Base-by-base conservation (phyloP, 495 filamentous ascomycete genomes). In the Penicillium cosmopolitanum region DNA sequence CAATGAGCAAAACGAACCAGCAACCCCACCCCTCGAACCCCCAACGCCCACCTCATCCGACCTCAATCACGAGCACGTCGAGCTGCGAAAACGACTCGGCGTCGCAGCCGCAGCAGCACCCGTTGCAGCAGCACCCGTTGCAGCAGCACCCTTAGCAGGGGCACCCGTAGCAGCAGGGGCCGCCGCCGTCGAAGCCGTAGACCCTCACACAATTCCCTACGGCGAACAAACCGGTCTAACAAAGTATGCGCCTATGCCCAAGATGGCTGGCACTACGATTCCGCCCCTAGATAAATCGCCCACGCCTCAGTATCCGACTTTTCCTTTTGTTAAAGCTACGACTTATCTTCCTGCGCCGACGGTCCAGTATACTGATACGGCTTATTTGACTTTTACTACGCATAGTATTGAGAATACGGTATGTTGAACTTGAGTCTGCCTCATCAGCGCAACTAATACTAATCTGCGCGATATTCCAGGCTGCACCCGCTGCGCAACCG, bases 201-300 rank as follows among this genome's bases (percentile, higher is more conserved):
- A 73, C 21, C 56, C 66, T 16, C 85, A 80, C 51, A 80, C 69
- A 1, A 77, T 89, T 21, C 81, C 85, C 1, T 93, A 89, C 64
- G 78, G 77, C 8, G 60, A 80, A 58, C 89, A 93, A 66, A 82
- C 79, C 3, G 89, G 89, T 5, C 58, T 75, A 36, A 90, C 82
- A 5, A 82, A 80, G 68, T 92, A 88, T 73, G 89, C 89, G 25
- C 89, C 89, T 1, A 88, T 90, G 88, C 86, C 88, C 55, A 83
- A 81, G 51, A 77, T 83, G 36, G 88, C 89, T 13, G 81, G 80
- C 11, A 87, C 81, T 16, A 84, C 84, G 47, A 91, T 92, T 54
- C 86, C 23, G 23, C 23, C 23, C 0, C 3, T 83, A 18, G 80
- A 79, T 13, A 80, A 83, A 56, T 77, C 74, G 2, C 68, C 74